Evolutionary conservation across 169 alveolate species (phyloP), one percentile per base, ranked within the genome.

Genomic region (Plasmodium gallinaceum): DNA sequence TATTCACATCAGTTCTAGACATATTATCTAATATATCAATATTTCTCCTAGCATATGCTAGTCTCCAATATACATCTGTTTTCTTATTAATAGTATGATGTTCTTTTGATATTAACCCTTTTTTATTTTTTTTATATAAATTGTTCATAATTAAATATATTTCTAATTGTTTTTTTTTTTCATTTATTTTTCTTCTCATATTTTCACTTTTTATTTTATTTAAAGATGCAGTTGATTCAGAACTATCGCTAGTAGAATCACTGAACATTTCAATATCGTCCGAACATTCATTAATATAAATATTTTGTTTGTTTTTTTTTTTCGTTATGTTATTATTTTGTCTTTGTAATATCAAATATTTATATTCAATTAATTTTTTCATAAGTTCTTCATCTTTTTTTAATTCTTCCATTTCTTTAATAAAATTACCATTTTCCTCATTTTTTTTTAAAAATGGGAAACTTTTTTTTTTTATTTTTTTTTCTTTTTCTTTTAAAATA

Each of bases 201-300:
- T 69, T 32, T 46, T 16, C 8, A 39, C 54, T 0, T 45, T 73
- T 73, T 16, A 52, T 57, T 5, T 60, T 45, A 18, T 12, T 54
- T 7, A 18, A 14, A 16, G 16, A 18, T 54, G 8, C 14, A 18
- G 8, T 54, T 18, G 16, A 7, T 16, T 10, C 14, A 54, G 16
- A 18, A 0, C 58, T 32, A 24, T 22, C 75, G 5, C 14, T 32
- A 0, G 46, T 83, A 0, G 85, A 46, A 22, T 80, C 91, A 57
- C 91, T 83, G 69, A 83, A 83, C 91, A 83, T 83, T n/a, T 54
- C 86, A 20, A 68, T 68, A 14, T 83, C 85, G 7, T 83, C 85
- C 8, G 91, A 69, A 43, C 68, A 39, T 39, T 54, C 86, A 45
- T 83, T 83, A 20, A 7, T 68, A 54, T 83, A 83, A 10, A 83